Conservation (phyloP, 2,329 filamentous ascomycete species). For the Botrytis fragariae region DNA sequence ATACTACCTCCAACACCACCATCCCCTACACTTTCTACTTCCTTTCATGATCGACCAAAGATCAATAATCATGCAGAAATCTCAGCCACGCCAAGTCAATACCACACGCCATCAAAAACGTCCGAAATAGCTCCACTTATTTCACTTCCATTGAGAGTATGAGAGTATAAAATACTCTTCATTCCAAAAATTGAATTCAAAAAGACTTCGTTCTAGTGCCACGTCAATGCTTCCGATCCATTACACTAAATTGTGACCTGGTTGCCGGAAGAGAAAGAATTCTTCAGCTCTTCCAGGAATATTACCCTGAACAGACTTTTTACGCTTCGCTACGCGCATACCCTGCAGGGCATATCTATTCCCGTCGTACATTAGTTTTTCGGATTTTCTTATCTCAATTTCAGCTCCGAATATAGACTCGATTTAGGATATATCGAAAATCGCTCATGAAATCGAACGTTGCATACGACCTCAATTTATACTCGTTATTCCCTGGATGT, state of each 20-base stretch:
- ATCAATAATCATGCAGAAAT: conserved; percentile 15
- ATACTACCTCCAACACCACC: conserved; percentile 10
- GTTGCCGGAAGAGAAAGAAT: background rate
- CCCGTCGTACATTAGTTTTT: conserved; percentile 5
- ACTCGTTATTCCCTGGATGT: background rate
- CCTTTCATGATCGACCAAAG: background rate
- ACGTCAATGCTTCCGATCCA: background rate
- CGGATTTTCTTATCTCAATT: conserved; percentile 14
- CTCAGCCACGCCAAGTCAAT: conserved; percentile 10
- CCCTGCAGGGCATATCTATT: background rate
- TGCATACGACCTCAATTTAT: background rate
- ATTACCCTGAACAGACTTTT: background rate
- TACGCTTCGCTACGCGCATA: background rate
- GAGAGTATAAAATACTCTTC: conserved; percentile 15
- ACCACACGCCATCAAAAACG: conserved; percentile 8
- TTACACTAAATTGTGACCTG: conserved; percentile 10
- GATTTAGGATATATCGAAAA: background rate
- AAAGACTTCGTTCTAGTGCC: background rate
- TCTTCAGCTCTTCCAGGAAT: conserved; percentile 7
- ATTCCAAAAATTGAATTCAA: background rate
- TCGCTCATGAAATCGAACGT: background rate
- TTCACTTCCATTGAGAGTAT: conserved; percentile 16
- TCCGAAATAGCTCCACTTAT: conserved; percentile 4
- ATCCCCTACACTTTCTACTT: conserved; percentile 13
- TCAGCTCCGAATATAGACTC: conserved; percentile 11